A percentile compares a stretch with the other conserved stretches of the same genome.
Evolutionary conservation across 371 early-diverging fungal genomes (phyloP).

Genomic region (Chytridium lagenaria): DNA sequence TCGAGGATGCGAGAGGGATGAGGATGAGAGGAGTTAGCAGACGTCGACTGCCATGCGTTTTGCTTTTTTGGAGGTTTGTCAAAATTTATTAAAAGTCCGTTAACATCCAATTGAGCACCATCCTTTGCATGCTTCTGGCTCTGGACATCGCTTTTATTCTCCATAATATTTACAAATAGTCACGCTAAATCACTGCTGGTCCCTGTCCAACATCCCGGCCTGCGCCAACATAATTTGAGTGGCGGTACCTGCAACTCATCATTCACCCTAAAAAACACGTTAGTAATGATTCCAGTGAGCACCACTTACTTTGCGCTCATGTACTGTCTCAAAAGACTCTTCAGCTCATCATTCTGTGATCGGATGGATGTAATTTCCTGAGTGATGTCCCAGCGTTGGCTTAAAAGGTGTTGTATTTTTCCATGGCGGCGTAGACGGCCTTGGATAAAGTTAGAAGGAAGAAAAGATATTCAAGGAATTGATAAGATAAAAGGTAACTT

Average conservation of each 20-base stretch:
- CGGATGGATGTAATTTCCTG: constrained; percentile 47
- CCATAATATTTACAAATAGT: too few relatives aligned
- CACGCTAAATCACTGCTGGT: too few relatives aligned
- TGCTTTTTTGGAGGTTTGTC: too few relatives aligned
- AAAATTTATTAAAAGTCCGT: too few relatives aligned
- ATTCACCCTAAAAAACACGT: constrained; percentile 44
- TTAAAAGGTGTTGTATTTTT: constrained; percentile 52
- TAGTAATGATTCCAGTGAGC: not conserved
- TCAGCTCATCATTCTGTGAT: constrained; percentile 57
- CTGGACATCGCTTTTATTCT: too few relatives aligned
- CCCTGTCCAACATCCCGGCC: too few relatives aligned
- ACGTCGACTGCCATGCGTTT: too few relatives aligned
- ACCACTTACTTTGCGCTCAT: constrained; percentile 47
- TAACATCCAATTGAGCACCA: too few relatives aligned
- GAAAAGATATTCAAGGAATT: too few relatives aligned
- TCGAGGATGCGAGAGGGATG: too few relatives aligned
- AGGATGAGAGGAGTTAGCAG: too few relatives aligned
- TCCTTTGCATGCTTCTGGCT: too few relatives aligned
- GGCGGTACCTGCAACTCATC: constrained; percentile 59
- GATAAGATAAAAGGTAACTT: constrained; percentile 16
- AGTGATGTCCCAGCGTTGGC: constrained; percentile 43
- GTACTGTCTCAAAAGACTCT: constrained; percentile 52
- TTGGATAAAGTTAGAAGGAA: constrained; percentile 13
- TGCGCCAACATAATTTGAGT: constrained; percentile 56
- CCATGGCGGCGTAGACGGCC: constrained; percentile 56